A percentile compares a stretch with the other conserved stretches of the same genome.
Evolutionary conservation across 2,329 filamentous ascomycete genomes (phyloP).

Genomic region (Ophiostoma perfectum): DNA sequence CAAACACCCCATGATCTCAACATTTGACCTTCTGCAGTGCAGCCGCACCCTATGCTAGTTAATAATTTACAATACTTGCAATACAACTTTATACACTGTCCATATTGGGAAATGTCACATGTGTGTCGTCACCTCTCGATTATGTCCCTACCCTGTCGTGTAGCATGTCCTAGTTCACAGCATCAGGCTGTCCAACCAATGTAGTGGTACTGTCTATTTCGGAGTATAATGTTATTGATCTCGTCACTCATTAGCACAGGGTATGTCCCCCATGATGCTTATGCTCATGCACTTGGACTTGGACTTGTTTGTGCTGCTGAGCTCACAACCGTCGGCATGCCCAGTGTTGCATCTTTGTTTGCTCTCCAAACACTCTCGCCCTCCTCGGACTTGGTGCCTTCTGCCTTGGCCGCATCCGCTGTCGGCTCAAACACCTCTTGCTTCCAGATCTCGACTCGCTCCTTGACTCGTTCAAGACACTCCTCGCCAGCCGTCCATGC

Average conservation of each 20-base stretch:
- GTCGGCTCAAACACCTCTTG: constrained; percentile 64
- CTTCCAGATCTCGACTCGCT: constrained; percentile 91
- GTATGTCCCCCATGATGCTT: not conserved
- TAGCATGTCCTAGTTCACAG: not conserved
- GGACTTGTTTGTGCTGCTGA: not conserved
- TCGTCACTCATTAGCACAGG: not conserved
- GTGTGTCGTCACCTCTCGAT: constrained; percentile 1
- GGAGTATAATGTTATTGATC: not conserved
- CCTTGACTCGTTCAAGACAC: constrained; percentile 80
- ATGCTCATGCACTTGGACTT: not conserved
- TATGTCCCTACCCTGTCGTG: not conserved
- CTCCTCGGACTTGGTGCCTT: not conserved
- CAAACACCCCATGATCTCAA: not conserved
- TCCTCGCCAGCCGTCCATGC: constrained; percentile 88
- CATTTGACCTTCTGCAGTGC: not conserved
- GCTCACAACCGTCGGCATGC: not conserved
- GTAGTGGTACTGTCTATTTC: not conserved
- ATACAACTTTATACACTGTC: not conserved
- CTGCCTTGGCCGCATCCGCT: not conserved
- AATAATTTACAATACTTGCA: not conserved
- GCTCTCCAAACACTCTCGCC: constrained; percentile 22
- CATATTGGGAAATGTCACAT: not conserved
- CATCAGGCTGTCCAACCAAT: not conserved
- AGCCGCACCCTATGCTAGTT: not conserved
- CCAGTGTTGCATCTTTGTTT: constrained; percentile 17